Evolutionary conservation across 371 early-diverging fungal species (phyloP), one percentile per base, ranked within the genome.

Genomic region (Mortierella sp.): DNA sequence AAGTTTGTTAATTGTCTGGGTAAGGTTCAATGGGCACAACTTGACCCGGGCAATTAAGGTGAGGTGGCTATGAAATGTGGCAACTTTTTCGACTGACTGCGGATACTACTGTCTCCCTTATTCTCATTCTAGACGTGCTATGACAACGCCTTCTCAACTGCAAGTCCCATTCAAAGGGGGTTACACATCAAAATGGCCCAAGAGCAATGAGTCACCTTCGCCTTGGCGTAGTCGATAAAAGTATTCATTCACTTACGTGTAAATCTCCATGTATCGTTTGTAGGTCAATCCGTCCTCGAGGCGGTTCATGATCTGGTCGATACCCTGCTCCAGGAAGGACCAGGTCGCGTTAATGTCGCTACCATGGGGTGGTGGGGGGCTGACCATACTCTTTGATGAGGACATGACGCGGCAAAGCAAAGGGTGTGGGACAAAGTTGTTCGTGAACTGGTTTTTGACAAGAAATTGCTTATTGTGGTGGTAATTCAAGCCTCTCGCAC

Each of bases 221-320:
- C 43, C 62, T 28, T 54, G 69, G 22, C 57, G 57, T 43, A 57
- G 66, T 66, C 54, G 43, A 14, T 14, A 43, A 14, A 43, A 43
- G 5, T 26, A 14, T 2, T 26, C 5, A 9, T 16, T 3, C 10
- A 81, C 84, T 85, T 90, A 94, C 94, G 97, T 96, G 87, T 97
- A 97, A 49, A 97, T 88, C 62, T 92, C 88, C 87, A 97, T 93
- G 84, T 95, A 97, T 52, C 92, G 89, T 55, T 86, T 84, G 77
- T 91, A 88, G 43, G 88, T 90, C 45, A 96, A 81, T 35, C 96
- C 96, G 62, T 93, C 88, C 64, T 93, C 92, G 35, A 94, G 86
- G 11, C 91, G 86, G 68, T 88, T 89, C 88, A 97, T 90, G 83
- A 97, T 94, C 73, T 90, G 90, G 78, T 95, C 92, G 69, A 96